phyloP scores from a whole-genome alignment of 2,329 filamentous ascomycete genomes.

The Ophiostoma montium region DNA sequence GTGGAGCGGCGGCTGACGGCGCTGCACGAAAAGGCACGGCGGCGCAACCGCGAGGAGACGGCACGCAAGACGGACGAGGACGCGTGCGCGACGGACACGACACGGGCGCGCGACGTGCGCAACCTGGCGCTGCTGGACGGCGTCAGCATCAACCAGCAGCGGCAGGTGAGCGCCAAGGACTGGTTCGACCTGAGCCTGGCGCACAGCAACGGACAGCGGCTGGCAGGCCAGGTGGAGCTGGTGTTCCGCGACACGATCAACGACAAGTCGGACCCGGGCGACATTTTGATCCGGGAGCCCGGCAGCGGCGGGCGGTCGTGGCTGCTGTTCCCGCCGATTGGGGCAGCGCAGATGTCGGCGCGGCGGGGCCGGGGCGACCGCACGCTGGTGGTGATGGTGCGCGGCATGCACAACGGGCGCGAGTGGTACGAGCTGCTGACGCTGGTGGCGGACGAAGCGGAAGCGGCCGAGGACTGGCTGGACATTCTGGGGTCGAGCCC shows the following conservation, averaged over 20 bases:
- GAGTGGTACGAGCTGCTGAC: constrained; percentile 78
- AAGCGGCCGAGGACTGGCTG: constrained; percentile 74
- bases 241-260: constrained; percentile 67
- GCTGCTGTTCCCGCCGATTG: constrained; percentile 85
- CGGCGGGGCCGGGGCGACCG: constrained; percentile 55
- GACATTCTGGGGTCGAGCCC: constrained; percentile 54
- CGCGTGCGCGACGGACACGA: constrained; percentile 69
- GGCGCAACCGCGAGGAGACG: constrained; percentile 46
- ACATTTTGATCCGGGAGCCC: constrained; percentile 87
- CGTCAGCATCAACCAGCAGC: constrained; percentile 57
- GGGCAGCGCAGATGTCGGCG: constrained; percentile 59
- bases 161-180: constrained; percentile 81
- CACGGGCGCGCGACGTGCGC: constrained; percentile 62
- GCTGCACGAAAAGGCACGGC: constrained; percentile 63
- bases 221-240: constrained; percentile 81
- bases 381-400: constrained; percentile 77
- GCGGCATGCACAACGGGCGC: constrained; percentile 39
- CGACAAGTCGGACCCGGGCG: constrained; percentile 54
- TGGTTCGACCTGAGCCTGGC: constrained; percentile 72
- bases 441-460: constrained; percentile 61
- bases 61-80: constrained; percentile 73
- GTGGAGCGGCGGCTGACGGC: constrained; percentile 51
- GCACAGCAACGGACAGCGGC: constrained; percentile 79
- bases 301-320: constrained; percentile 55
- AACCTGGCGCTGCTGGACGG: constrained; percentile 58